Evolutionary conservation across 768 basidiomycete genomes (phyloP).

Genomic region (Lactarius quietus): DNA sequence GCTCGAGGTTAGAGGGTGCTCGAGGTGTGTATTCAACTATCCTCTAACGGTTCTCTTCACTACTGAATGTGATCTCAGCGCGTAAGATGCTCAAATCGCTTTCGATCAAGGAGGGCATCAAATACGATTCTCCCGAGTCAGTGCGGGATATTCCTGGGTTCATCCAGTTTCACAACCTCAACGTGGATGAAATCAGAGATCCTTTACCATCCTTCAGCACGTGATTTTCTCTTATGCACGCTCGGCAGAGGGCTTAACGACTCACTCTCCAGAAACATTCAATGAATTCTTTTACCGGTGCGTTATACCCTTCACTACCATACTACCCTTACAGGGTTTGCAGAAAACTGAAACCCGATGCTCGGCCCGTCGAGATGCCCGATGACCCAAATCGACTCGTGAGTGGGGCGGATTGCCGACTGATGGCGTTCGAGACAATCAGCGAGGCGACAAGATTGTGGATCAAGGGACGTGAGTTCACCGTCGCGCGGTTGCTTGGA

Average conservation of each 20-base stretch:
- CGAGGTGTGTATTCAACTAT: constrained; percentile 50
- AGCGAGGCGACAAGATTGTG: constrained; percentile 83
- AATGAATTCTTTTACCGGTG: constrained; percentile 88
- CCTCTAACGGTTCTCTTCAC: neutral
- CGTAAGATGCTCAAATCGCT: constrained; percentile 82
- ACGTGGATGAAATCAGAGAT: constrained; percentile 77
- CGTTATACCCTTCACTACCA: constrained; percentile 12
- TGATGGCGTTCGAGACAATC: constrained; percentile 90
- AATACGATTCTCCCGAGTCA: constrained; percentile 86
- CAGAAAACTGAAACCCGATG: constrained; percentile 81
- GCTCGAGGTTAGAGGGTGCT: constrained; percentile 83
- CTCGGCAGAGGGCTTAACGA: neutral
- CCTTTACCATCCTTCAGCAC: constrained; percentile 80
- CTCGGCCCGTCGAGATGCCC: constrained; percentile 69
- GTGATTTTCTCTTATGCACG: constrained; percentile 26
- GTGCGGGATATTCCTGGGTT: constrained; percentile 81
- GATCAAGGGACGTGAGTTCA: constrained; percentile 98
- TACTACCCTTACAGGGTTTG: constrained; percentile 20
- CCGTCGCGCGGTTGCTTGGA: constrained; percentile 73
- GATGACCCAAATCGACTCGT: constrained; percentile 78
- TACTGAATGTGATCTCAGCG: constrained; percentile 40
- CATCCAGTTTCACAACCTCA: constrained; percentile 85
- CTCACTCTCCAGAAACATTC: constrained; percentile 62
- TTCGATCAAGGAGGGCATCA: constrained; percentile 90
- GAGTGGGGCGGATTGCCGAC: constrained; percentile 91